Evolutionary conservation across 2,329 filamentous ascomycete species (phyloP).

Genomic region (Cladobotryum protrusum): DNA sequence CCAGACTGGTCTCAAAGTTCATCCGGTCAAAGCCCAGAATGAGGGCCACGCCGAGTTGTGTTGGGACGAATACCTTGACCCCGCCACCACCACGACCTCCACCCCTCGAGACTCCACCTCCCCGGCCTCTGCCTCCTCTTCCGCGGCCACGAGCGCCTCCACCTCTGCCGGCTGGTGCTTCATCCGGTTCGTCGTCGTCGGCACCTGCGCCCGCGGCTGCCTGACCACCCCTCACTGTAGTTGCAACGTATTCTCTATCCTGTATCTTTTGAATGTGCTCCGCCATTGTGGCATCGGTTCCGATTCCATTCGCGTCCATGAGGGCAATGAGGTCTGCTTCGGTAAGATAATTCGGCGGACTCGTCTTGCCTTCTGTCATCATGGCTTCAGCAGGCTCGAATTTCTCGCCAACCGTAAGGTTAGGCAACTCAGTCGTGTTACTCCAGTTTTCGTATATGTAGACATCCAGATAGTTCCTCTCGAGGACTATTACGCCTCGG

Average conservation of each 20-base stretch:
- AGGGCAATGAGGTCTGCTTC: conserved; percentile 92
- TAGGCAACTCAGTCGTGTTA: conserved; percentile 74
- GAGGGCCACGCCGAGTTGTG: conserved; percentile 80
- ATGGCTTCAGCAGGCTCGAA: conserved; percentile 86
- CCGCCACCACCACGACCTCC: conserved; percentile 37
- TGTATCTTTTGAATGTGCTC: conserved; percentile 97
- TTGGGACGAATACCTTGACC: conserved; percentile 86
- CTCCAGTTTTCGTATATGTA: conserved; percentile 97
- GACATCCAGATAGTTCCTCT: conserved; percentile 89
- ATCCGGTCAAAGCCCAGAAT: conserved; percentile 94
- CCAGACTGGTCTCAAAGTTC: conserved; percentile 84
- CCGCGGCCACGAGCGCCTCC: conserved; percentile 45
- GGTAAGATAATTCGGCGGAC: conserved; percentile 77
- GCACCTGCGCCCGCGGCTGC: conserved; percentile 29
- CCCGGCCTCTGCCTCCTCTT: conserved; percentile 34
- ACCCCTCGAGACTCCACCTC: conserved; percentile 36
- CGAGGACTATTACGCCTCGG: conserved; percentile 76
- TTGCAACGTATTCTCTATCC: conserved; percentile 76
- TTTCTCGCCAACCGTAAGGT: conserved; percentile 69
- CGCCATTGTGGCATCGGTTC: conserved; percentile 97
- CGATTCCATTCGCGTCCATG: conserved; percentile 98
- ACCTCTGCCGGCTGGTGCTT: conserved; percentile 33
- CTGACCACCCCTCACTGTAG: conserved; percentile 41
- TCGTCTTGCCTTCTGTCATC: conserved; percentile 87
- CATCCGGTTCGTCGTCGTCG: conserved; percentile 34